Conservation (phyloP, 2,329 filamentous ascomycete genomes). For the Cladobotryum protrusum region DNA sequence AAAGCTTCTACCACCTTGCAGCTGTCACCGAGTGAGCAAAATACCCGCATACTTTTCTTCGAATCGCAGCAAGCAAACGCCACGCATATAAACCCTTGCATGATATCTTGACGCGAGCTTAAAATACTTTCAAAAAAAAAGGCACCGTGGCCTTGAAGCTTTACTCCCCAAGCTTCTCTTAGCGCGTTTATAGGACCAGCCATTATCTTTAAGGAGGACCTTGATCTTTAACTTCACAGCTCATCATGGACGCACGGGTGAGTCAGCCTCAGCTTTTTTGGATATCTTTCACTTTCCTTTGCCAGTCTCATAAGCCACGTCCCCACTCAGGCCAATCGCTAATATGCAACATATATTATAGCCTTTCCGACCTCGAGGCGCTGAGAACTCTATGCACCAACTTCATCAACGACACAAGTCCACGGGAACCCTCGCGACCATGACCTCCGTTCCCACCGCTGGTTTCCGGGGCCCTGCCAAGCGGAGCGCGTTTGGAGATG, state of each 20-base stretch:
- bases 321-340: background rate
- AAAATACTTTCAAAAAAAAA: constrained; percentile 2
- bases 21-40: too few species aligned
- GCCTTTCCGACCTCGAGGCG: constrained; percentile 42
- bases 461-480: constrained; percentile 50
- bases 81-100: constrained; percentile 7
- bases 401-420: constrained; percentile 82
- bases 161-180: constrained; percentile 10
- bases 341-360: constrained; percentile 15
- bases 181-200: constrained; percentile 18
- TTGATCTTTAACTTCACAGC: constrained; percentile 1
- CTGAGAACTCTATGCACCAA: constrained; percentile 44
- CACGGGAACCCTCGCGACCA: constrained; percentile 48
- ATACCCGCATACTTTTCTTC: too few species aligned
- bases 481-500: constrained; percentile 73
- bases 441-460: constrained; percentile 18
- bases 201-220: constrained; percentile 15
- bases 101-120: constrained; percentile 13
- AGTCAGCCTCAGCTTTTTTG: constrained; percentile 14
- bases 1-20: too few species aligned
- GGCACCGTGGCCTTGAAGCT: constrained; percentile 9
- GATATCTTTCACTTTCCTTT: background rate
- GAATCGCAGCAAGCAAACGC: background rate
- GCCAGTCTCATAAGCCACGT: background rate
- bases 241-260: constrained; percentile 31